These are phyloP conservation scores for Ramularia endophylla DNA, from an alignment of 2,329 filamentous ascomycete genomes.

Conservation along the genomic window DNA sequence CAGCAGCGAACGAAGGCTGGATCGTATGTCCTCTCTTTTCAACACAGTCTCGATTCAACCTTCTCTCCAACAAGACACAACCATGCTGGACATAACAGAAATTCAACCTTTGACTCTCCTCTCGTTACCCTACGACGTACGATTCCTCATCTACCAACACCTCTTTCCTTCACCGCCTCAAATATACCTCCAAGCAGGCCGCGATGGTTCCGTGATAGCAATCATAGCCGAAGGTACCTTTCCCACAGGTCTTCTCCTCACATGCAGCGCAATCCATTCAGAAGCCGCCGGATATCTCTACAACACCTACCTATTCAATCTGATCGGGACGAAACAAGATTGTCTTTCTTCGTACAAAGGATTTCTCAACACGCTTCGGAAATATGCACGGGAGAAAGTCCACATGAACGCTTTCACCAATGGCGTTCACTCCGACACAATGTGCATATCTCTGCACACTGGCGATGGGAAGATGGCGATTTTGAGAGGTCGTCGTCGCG, in stretches of 20 bases:
- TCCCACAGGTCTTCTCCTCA: constrained; percentile 13
- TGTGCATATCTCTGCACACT: constrained; percentile 26
- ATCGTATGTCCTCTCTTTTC: too few species aligned
- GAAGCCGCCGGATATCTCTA: constrained; percentile 26
- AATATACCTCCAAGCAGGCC: constrained; percentile 24
- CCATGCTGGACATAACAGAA: too few species aligned
- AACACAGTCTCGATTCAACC: too few species aligned
- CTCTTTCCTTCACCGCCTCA: constrained; percentile 23
- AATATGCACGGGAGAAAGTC: constrained; percentile 19
- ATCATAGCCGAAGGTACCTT: constrained; percentile 11
- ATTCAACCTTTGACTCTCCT: constrained; percentile 10
- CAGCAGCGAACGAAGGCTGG: too few species aligned
- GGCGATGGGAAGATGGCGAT: constrained; percentile 17
- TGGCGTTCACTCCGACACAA: constrained; percentile 26
- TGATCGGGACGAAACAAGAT: constrained; percentile 27
- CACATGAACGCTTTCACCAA: constrained; percentile 28
- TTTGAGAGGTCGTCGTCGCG: constrained; percentile 17
- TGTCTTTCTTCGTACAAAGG: constrained; percentile 20
- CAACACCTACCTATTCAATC: constrained; percentile 29
- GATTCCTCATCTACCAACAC: constrained; percentile 26
- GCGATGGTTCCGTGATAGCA: constrained; percentile 5
- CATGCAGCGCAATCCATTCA: constrained; percentile 16
- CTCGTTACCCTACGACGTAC: constrained; percentile 26
- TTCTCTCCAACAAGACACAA: too few species aligned
- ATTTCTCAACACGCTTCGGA: constrained; percentile 17